These are phyloP conservation scores for Stentor roeselii DNA, from an alignment of 73 alveolate genomes.

Conservation along the genomic window DNA sequence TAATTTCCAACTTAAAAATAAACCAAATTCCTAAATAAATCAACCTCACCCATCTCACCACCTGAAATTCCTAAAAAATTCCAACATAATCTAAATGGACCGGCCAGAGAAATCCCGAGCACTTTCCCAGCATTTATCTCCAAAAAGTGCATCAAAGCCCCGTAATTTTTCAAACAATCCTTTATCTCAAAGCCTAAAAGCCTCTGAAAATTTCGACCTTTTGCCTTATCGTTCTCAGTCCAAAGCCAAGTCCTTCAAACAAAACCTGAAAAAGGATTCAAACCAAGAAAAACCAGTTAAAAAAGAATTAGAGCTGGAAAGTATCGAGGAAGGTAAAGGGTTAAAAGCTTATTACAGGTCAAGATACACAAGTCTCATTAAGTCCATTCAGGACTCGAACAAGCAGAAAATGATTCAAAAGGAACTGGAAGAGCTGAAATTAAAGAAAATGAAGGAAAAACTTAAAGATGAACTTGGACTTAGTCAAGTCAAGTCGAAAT, in stretches of 20 bases:
- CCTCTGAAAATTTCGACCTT: neutral
- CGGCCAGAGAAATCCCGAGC: neutral
- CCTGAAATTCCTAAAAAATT: neutral
- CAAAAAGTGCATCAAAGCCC: neutral
- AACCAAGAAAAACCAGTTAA: neutral
- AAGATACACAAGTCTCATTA: slow-evolving; percentile 51
- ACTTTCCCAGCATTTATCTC: neutral
- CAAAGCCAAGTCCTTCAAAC: neutral
- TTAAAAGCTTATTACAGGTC: slow-evolving; percentile 36
- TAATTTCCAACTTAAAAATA: too few relatives aligned
- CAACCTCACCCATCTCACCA: too few relatives aligned
- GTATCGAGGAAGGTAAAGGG: neutral
- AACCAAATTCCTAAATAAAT: too few relatives aligned
- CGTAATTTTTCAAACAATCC: neutral
- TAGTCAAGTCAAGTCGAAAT: slow-evolving; percentile 36
- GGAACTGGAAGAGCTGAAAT: slow-evolving; percentile 39
- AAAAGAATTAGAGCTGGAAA: neutral
- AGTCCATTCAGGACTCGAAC: slow-evolving; percentile 44
- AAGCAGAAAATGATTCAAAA: slow-evolving; percentile 43
- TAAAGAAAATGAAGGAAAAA: slow-evolving; percentile 42
- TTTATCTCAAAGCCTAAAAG: neutral
- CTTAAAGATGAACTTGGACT: slow-evolving; percentile 49
- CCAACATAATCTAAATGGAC: neutral
- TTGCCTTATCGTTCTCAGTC: neutral
- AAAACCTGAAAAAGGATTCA: neutral